These are phyloP conservation scores for Lactarius sp. DNA, from an alignment of 768 basidiomycete genomes.

Conservation along the genomic window DNA sequence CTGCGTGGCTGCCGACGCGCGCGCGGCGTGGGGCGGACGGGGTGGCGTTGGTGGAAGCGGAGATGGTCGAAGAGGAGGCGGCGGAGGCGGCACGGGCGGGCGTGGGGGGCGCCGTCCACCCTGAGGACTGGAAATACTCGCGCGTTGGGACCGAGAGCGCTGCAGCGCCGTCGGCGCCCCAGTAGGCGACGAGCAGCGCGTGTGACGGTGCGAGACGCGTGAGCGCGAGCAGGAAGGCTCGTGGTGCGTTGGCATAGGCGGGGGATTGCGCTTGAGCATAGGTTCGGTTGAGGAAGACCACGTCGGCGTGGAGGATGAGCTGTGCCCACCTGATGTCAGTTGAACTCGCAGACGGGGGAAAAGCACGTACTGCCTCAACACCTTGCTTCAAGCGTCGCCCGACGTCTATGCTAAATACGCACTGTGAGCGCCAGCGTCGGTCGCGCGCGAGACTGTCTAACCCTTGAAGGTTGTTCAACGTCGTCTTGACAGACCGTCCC, in stretches of 20 bases:
- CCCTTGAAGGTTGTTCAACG: constrained; percentile 70
- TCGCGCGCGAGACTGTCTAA: constrained; percentile 79
- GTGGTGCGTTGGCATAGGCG: constrained; percentile 58
- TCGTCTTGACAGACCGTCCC: constrained; percentile 74
- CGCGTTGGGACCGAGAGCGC: constrained; percentile 75
- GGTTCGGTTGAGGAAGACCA: constrained; percentile 71
- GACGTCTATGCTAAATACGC: constrained; percentile 77
- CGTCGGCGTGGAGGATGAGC: constrained; percentile 79
- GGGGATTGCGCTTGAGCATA: constrained; percentile 62
- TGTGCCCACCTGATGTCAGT: constrained; percentile 30
- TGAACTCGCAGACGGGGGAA: not conserved
- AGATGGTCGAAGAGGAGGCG: constrained; percentile 24
- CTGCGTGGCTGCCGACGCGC: constrained; percentile 10
- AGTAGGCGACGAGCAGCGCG: constrained; percentile 75
- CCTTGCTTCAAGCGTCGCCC: constrained; percentile 73
- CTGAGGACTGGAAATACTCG: constrained; percentile 83
- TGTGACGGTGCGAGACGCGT: constrained; percentile 63
- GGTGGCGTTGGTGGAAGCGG: not conserved
- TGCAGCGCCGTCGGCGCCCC: constrained; percentile 75
- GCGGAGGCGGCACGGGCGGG: constrained; percentile 25
- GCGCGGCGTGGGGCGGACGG: constrained; percentile 7
- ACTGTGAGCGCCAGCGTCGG: constrained; percentile 77
- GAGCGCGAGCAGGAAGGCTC: constrained; percentile 72
- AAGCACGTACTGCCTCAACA: constrained; percentile 63
- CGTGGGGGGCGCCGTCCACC: constrained; percentile 60